phyloP scores from a whole-genome alignment of 2,329 filamentous ascomycete genomes.

The Paecilomyces sp. region DNA sequence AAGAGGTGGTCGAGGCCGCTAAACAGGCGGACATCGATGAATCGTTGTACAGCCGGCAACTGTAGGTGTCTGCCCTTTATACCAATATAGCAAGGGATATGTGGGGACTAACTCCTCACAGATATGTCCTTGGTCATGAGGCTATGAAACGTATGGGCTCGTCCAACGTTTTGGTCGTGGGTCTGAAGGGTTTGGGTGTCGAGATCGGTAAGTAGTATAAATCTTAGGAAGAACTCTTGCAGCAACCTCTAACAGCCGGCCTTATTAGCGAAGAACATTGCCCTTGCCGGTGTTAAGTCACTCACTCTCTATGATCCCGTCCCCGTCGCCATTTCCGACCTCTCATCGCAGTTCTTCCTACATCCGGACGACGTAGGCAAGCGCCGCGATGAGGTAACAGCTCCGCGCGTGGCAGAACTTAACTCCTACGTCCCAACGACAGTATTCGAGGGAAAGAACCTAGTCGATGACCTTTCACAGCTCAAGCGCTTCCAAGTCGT shows the following conservation, averaged over 20 bases:
- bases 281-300: constrained; percentile 95
- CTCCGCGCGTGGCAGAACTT: constrained; percentile 83
- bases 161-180: constrained; percentile 87
- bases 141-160: constrained; percentile 99
- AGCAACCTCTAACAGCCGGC: not conserved
- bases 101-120: constrained; percentile 15
- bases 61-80: constrained; percentile 27
- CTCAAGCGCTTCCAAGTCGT: constrained; percentile 90
- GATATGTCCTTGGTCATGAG: constrained; percentile 65
- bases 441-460: constrained; percentile 57
- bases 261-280: constrained; percentile 82
- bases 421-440: constrained; percentile 93
- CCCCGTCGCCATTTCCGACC: constrained; percentile 74
- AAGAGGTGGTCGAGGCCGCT: constrained; percentile 52
- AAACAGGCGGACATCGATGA: constrained; percentile 62
- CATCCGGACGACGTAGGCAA: constrained; percentile 83
- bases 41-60: constrained; percentile 60
- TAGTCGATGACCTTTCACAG: constrained; percentile 69
- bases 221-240: not conserved
- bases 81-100: not conserved
- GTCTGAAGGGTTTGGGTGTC: constrained; percentile 87
- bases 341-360: constrained; percentile 97
- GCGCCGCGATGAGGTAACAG: constrained; percentile 78
- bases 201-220: constrained; percentile 57
- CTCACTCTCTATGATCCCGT: constrained; percentile 86